phyloP scores from a whole-genome alignment of 2,329 filamentous ascomycete genomes.

The Elsinoe australis region DNA sequence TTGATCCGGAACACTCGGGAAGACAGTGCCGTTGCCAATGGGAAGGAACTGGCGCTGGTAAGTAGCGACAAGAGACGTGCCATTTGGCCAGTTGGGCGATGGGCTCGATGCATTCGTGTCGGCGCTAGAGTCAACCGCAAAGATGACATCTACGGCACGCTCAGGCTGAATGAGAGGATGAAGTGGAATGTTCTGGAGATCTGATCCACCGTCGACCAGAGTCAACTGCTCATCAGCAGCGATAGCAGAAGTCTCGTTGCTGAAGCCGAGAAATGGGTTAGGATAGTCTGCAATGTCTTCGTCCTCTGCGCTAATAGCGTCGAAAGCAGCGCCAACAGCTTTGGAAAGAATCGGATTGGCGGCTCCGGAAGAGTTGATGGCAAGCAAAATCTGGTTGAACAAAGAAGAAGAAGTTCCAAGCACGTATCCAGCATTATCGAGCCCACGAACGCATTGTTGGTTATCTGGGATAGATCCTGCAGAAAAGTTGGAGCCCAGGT shows the following conservation, averaged over 20 bases:
- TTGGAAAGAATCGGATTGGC: slow-evolving; percentile 47
- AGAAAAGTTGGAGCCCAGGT: slow-evolving; percentile 65
- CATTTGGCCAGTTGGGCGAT: slow-evolving; percentile 63
- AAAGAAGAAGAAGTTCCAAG: slow-evolving; percentile 81
- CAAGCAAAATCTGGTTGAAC: slow-evolving; percentile 70
- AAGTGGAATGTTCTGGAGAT: slow-evolving; percentile 70
- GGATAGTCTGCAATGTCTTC: slow-evolving; percentile 71
- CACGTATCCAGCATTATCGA: slow-evolving; percentile 73
- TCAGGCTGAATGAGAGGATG: slow-evolving; percentile 67
- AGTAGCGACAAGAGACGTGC: slow-evolving; percentile 64
- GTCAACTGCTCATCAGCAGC: slow-evolving; percentile 50
- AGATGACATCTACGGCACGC: slow-evolving; percentile 71
- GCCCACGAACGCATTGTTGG: slow-evolving; percentile 61
- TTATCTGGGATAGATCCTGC: slow-evolving; percentile 51
- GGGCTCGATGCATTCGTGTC: slow-evolving; percentile 48
- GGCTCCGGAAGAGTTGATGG: slow-evolving; percentile 48
- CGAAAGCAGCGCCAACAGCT: slow-evolving; percentile 48
- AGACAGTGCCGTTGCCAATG: slow-evolving; percentile 60
- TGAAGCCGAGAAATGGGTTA: slow-evolving; percentile 67
- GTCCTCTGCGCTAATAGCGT: slow-evolving; percentile 48
- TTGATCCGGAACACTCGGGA: slow-evolving; percentile 63
- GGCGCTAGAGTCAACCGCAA: slow-evolving; percentile 69
- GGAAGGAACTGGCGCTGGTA: slow-evolving; percentile 57
- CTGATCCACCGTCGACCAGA: slow-evolving; percentile 71
- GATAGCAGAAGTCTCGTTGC: slow-evolving; percentile 52